Conservation (phyloP, 495 filamentous ascomycete genomes). For the Penicillium dipodomyicola region DNA sequence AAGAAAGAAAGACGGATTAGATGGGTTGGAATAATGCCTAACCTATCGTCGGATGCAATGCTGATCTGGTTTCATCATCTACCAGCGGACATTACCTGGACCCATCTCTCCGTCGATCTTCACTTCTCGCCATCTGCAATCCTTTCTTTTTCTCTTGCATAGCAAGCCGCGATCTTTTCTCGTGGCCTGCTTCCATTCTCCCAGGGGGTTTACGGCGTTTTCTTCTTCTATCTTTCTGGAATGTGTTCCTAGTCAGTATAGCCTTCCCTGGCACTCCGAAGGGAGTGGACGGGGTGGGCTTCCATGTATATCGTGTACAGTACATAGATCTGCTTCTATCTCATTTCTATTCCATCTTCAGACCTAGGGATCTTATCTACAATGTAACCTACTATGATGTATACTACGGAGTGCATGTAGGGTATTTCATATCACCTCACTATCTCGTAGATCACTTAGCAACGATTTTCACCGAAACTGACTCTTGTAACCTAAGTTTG, state of each 20-base stretch:
- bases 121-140: slow-evolving; percentile 16
- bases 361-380: neutral
- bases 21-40: neutral
- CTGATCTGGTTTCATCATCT: slow-evolving; percentile 1
- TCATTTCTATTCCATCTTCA: slow-evolving; percentile 19
- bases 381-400: neutral
- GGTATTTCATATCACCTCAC: neutral
- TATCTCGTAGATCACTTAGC: neutral
- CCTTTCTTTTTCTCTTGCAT: slow-evolving; percentile 29
- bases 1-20: slow-evolving; percentile 4
- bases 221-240: slow-evolving; percentile 18
- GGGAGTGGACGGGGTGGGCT: slow-evolving; percentile 3
- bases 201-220: slow-evolving; percentile 34
- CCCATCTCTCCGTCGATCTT: slow-evolving; percentile 6
- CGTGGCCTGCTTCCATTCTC: slow-evolving; percentile 26
- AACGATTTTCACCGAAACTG: neutral
- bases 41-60: neutral
- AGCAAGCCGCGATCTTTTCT: slow-evolving; percentile 23
- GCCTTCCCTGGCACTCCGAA: neutral
- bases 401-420: neutral
- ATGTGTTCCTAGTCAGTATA: slow-evolving; percentile 18
- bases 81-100: neutral
- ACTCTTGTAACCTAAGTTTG: neutral
- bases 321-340: slow-evolving; percentile 32
- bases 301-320: slow-evolving; percentile 36